Evolutionary conservation across 192 early-diverging fungal genomes (phyloP).

Genomic region (Phycomyces nitens): DNA sequence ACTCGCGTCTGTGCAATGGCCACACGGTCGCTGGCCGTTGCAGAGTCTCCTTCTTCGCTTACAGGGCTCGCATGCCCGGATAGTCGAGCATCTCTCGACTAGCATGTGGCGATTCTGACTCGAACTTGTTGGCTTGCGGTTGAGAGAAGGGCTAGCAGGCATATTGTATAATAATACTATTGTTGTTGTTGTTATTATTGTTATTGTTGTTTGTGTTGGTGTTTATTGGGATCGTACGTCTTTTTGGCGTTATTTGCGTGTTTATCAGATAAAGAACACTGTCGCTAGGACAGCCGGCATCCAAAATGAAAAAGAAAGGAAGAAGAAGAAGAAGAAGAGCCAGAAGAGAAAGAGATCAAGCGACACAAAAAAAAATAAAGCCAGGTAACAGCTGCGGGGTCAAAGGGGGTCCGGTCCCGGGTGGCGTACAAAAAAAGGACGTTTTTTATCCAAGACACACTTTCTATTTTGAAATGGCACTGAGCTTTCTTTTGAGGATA

Average conservation of each 20-base stretch:
- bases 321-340: slow-evolving; percentile 5
- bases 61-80: slow-evolving; percentile 30
- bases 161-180: slow-evolving; percentile 1
- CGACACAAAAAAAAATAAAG: neutral
- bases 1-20: slow-evolving; percentile 26
- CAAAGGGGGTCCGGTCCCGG: neutral
- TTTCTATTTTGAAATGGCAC: no score
- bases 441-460: no score
- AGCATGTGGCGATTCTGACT: slow-evolving; percentile 10
- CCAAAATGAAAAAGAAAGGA: neutral
- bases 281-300: neutral
- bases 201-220: neutral
- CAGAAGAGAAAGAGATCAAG: neutral
- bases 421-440: neutral
- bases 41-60: slow-evolving; percentile 24
- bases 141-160: slow-evolving; percentile 25
- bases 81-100: slow-evolving; percentile 21
- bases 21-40: slow-evolving; percentile 32
- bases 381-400: neutral
- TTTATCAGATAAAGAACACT: neutral
- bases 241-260: neutral
- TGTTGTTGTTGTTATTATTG: no score
- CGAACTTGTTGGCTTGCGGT: slow-evolving; percentile 10
- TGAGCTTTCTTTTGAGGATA: no score
- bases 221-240: no score